phyloP scores from a whole-genome alignment of 2,329 filamentous ascomycete species.

The Diaporthe sp. region DNA sequence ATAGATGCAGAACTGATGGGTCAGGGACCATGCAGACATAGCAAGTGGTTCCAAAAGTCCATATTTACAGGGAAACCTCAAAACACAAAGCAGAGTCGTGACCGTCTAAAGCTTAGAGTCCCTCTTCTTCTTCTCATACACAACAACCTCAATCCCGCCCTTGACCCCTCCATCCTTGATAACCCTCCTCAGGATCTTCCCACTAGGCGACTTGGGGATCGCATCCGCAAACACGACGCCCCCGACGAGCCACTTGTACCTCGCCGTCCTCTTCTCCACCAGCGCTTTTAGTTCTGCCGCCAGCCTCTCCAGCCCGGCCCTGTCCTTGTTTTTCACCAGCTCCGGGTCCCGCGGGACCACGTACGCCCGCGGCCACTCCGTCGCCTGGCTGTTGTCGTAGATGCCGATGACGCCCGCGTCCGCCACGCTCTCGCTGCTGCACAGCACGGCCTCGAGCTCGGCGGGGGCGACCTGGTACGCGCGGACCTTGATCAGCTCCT shows the following conservation, averaged over 20 bases:
- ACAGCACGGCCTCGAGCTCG: constrained; percentile 51
- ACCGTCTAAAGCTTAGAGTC: constrained; percentile 66
- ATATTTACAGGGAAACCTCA: neutral
- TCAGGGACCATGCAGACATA: neutral
- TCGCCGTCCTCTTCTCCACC: constrained; percentile 68
- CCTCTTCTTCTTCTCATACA: constrained; percentile 64
- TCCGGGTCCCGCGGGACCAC: constrained; percentile 53
- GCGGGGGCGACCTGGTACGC: constrained; percentile 56
- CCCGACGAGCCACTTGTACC: constrained; percentile 74
- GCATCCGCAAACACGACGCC: constrained; percentile 74
- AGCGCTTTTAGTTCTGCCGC: constrained; percentile 65
- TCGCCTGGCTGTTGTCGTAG: constrained; percentile 62
- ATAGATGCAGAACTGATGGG: neutral
- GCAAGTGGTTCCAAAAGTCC: neutral
- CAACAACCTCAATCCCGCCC: constrained; percentile 48
- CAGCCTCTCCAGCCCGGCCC: constrained; percentile 54
- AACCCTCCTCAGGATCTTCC: constrained; percentile 55
- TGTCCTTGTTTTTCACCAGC: constrained; percentile 38
- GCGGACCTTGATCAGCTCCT: constrained; percentile 65
- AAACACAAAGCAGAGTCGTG: neutral
- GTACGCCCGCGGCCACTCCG: constrained; percentile 68
- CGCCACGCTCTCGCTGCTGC: constrained; percentile 45
- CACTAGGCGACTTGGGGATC: constrained; percentile 75
- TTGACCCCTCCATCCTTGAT: constrained; percentile 49
- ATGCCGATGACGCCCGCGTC: constrained; percentile 69